Percentiles rank a stretch among this genome's conserved stretches.
Evolutionary conservation across 345 rosid species (phyloP).

Genomic region (Noccaea bulbosa): DNA sequence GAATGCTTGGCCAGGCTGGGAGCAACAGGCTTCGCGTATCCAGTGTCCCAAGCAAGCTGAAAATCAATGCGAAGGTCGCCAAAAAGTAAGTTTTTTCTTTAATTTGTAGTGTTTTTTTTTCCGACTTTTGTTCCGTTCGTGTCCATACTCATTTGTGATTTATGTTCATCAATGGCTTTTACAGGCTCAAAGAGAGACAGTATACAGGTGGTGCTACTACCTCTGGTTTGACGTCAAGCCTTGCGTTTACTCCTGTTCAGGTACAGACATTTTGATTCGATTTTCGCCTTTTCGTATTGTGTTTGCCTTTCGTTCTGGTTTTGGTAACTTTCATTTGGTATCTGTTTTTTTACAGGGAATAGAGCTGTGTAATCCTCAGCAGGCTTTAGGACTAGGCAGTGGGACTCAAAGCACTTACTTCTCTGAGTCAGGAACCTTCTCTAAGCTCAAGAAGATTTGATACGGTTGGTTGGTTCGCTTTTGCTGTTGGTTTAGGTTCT

Average conservation of each 20-base stretch:
- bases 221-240: slow-evolving; percentile 88
- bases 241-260: slow-evolving; percentile 97
- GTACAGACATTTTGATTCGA: slow-evolving; percentile 43
- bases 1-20: slow-evolving; percentile 99
- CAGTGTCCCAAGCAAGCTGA: slow-evolving; percentile 87
- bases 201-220: slow-evolving; percentile 88
- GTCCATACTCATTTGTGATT: slow-evolving; percentile 3
- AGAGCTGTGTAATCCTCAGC: slow-evolving; percentile 88
- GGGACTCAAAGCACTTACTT: slow-evolving; percentile 96
- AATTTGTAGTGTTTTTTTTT: too few relatives aligned
- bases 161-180: slow-evolving; percentile 25
- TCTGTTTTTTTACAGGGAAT: slow-evolving; percentile 61
- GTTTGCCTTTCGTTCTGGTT: neutral
- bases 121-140: too few relatives aligned
- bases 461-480: neutral
- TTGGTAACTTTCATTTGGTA: neutral
- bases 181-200: slow-evolving; percentile 84
- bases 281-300: slow-evolving; percentile 3
- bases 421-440: slow-evolving; percentile 90
- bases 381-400: slow-evolving; percentile 77
- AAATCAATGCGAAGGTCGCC: slow-evolving; percentile 89
- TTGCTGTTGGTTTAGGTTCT: neutral
- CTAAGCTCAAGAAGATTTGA: slow-evolving; percentile 79
- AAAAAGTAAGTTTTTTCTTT: slow-evolving; percentile 58
- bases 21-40: slow-evolving; percentile 94